Evolutionary conservation across 306 rosid species (phyloP).

Genomic region (Prosopis cineraria): DNA sequence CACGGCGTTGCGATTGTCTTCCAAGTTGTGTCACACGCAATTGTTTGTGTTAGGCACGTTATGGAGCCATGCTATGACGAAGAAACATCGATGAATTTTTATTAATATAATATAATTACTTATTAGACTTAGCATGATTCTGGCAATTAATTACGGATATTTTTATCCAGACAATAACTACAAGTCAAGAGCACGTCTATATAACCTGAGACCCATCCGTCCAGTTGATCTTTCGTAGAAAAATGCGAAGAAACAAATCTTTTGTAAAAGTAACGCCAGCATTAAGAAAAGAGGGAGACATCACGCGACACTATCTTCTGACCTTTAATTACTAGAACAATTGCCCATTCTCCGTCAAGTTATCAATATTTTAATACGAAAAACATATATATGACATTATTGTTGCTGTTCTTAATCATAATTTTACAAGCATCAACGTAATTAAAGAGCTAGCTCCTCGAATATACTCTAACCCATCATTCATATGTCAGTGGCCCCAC

Average conservation of each 20-base stretch:
- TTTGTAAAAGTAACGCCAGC: slow-evolving; percentile 33
- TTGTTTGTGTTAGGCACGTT: slow-evolving; percentile 66
- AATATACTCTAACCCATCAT: background rate
- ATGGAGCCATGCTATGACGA: slow-evolving; percentile 48
- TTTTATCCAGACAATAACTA: slow-evolving; percentile 17
- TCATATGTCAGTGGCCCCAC: slow-evolving; percentile 36
- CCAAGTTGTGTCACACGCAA: slow-evolving; percentile 34
- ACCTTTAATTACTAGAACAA: slow-evolving; percentile 49
- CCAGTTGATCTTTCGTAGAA: background rate
- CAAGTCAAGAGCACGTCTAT: slow-evolving; percentile 26
- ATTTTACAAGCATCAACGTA: background rate
- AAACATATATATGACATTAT: background rate
- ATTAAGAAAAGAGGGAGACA: slow-evolving; percentile 46
- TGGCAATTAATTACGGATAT: slow-evolving; percentile 41
- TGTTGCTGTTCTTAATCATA: background rate
- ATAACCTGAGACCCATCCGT: slow-evolving; percentile 5
- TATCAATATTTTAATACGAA: slow-evolving; percentile 21
- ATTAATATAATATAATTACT: slow-evolving; percentile 28
- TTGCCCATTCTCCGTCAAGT: slow-evolving; percentile 34
- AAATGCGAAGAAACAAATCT: slow-evolving; percentile 27
- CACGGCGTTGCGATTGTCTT: slow-evolving; percentile 31
- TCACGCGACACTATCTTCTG: slow-evolving; percentile 41
- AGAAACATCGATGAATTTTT: slow-evolving; percentile 26
- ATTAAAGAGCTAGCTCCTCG: background rate
- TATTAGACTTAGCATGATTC: slow-evolving; percentile 49